Evolutionary conservation across 192 early-diverging fungal genomes (phyloP).

Genomic region (Backusella parvicylindrica): DNA sequence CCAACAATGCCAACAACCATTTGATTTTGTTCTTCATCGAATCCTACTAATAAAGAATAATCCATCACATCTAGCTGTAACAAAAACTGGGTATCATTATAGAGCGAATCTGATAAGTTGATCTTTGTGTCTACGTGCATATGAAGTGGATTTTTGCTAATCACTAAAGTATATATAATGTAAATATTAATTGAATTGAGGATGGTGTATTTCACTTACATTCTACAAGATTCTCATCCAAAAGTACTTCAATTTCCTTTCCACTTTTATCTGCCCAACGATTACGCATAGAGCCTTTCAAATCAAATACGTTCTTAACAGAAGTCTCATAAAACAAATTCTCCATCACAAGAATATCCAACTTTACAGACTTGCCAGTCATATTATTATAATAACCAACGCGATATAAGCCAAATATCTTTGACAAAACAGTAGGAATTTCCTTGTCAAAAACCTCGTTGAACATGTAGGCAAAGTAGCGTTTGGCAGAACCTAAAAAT

Average conservation of each 20-base stretch:
- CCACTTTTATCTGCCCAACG: constrained; percentile 88
- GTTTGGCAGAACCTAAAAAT: constrained; percentile 83
- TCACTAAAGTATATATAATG: constrained; percentile 36
- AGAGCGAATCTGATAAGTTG: constrained; percentile 77
- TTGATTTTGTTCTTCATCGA: constrained; percentile 82
- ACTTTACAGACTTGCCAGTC: constrained; percentile 71
- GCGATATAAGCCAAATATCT: constrained; percentile 90
- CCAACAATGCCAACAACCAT: constrained; percentile 95
- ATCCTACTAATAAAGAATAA: constrained; percentile 93
- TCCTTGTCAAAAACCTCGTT: constrained; percentile 80
- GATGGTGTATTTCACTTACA: constrained; percentile 38
- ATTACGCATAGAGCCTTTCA: constrained; percentile 95
- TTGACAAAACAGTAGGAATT: constrained; percentile 80
- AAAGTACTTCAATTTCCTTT: constrained; percentile 77
- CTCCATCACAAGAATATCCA: constrained; percentile 95
- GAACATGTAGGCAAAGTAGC: constrained; percentile 86
- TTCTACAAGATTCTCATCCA: constrained; percentile 94
- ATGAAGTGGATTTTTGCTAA: constrained; percentile 84
- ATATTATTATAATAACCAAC: constrained; percentile 82
- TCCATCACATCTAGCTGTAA: constrained; percentile 95
- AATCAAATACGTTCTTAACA: constrained; percentile 77
- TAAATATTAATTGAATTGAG: neutral
- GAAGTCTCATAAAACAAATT: constrained; percentile 88
- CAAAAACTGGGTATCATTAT: constrained; percentile 93
- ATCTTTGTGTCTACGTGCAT: constrained; percentile 87